Evolutionary conservation across 2,329 filamentous ascomycete species (phyloP), one percentile per base, ranked within the genome.

Genomic region (Torrubiella hemipterigena): DNA sequence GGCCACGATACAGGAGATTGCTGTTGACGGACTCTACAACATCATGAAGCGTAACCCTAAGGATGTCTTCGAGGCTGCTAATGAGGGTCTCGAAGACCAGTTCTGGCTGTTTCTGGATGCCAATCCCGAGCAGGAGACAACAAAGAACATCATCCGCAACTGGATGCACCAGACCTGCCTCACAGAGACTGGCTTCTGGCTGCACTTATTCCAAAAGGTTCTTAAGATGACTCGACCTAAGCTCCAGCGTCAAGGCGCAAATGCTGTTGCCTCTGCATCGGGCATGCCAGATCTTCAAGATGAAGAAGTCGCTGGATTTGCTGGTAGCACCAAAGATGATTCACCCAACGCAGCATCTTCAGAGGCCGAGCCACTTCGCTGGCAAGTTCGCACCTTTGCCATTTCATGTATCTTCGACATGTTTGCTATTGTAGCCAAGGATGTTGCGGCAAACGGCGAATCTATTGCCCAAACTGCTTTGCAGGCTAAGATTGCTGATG

Each of bases 221-320:
- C 70, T 96, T 39, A 91, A 84, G 21, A 93, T 93, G 67, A 93
- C 83, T 0, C 76, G 83, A 41, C 68, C 71, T 18, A 82, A 81
- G 47, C 57, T 61, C 2, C 69, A 75, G 25, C 67, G 73, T 17
- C 64, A 69, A 26, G 51, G 62, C 1, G 50, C 57, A 5, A 57
- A 56, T 13, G 50, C 63, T 4, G 54, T 61, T 9, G 70, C 45
- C 63, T 43, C 51, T 56, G 39, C 38, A 6, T 65, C 61, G 8
- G 63, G 67, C 4, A 64, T 71, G 10, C 68, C 83, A n/a, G 91
- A 98, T 44, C 59, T 96, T 1, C 81, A 89, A 39, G 91, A 98
- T 49, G 91, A 98, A 51, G 93, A 98, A 52, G 89, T 94, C 21
- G 91, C 91, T 31, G 91, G 91, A 0, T 96, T 98, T 48, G 87